Evolutionary conservation across 768 basidiomycete genomes (phyloP).

Genomic region (Leucosporidium scottii): DNA sequence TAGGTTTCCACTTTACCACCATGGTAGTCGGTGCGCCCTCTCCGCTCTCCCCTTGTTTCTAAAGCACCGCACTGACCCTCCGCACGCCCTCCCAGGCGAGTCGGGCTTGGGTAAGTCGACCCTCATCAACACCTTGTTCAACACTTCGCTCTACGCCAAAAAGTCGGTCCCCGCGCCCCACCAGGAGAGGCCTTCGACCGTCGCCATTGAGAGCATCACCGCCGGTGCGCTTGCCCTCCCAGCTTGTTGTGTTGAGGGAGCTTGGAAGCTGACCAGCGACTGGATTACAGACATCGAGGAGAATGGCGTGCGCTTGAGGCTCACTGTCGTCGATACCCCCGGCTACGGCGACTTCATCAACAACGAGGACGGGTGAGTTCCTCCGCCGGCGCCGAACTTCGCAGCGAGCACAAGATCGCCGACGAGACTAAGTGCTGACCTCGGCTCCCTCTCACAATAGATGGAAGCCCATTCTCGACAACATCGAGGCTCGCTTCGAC

Average conservation of each 20-base stretch:
- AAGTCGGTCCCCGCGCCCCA: conserved; percentile 79
- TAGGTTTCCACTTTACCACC: conserved; percentile 87
- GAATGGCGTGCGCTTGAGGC: conserved; percentile 87
- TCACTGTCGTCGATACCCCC: conserved; percentile 99
- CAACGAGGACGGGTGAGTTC: conserved; percentile 83
- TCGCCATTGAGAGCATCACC: conserved; percentile 95
- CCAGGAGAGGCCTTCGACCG: conserved; percentile 81
- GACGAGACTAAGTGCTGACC: not conserved
- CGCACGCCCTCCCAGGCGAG: conserved; percentile 58
- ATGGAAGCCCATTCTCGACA: conserved; percentile 97
- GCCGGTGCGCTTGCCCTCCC: conserved; percentile 59
- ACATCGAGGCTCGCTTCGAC: conserved; percentile 96
- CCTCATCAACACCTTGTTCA: conserved; percentile 96
- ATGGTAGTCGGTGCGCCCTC: conserved; percentile 91
- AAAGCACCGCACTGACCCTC: conserved; percentile 2
- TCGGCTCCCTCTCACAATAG: conserved; percentile 46
- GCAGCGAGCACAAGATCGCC: not conserved
- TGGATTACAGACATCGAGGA: conserved; percentile 83
- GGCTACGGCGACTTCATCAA: conserved; percentile 99
- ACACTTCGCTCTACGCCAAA: conserved; percentile 85
- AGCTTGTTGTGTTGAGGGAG: not conserved
- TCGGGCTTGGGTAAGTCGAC: conserved; percentile 98
- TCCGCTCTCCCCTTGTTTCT: too few relatives aligned
- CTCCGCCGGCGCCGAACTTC: conserved; percentile 1
- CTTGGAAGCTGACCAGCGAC: too few relatives aligned